phyloP scores from a whole-genome alignment of 768 basidiomycete genomes.

The Porpolomopsis calyptriformis region DNA sequence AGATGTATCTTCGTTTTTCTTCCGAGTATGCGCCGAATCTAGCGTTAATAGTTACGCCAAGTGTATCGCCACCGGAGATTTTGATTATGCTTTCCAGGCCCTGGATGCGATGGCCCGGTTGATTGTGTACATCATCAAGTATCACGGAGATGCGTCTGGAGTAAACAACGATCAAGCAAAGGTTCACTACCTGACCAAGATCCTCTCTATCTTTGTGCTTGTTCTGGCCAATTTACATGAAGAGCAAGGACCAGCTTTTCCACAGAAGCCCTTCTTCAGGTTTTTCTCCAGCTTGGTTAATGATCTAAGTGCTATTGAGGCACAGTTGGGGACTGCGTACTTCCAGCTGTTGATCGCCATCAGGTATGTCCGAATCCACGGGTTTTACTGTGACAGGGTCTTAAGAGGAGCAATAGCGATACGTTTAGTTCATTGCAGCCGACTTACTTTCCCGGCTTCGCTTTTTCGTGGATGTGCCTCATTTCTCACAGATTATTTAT shows the following conservation, averaged over 20 bases:
- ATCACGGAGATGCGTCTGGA: constrained; percentile 92
- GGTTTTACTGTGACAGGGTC: constrained; percentile 3
- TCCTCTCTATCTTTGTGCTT: constrained; percentile 92
- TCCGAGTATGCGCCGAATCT: constrained; percentile 93
- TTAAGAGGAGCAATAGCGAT: constrained; percentile 46
- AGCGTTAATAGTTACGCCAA: constrained; percentile 84
- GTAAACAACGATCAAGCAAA: constrained; percentile 91
- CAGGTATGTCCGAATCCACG: constrained; percentile 40
- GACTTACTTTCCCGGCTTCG: constrained; percentile 93
- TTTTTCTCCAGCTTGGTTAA: constrained; percentile 96
- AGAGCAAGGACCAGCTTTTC: constrained; percentile 83
- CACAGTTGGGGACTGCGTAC: constrained; percentile 78
- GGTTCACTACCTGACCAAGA: constrained; percentile 93
- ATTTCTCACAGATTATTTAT: constrained; percentile 96
- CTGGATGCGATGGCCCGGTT: constrained; percentile 92
- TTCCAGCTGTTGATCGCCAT: constrained; percentile 81
- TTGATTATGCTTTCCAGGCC: constrained; percentile 75
- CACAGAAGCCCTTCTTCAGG: constrained; percentile 96
- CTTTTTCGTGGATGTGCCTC: constrained; percentile 95
- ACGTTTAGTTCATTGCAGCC: constrained; percentile 94
- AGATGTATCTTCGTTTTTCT: constrained; percentile 95
- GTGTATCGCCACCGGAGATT: constrained; percentile 60
- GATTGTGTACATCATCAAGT: constrained; percentile 97
- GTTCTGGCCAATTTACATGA: constrained; percentile 93
- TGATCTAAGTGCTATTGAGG: constrained; percentile 81